A percentile compares a stretch with the other conserved stretches of the same genome.
Evolutionary conservation across 228 moss, liverwort and hornwort genomes (phyloP).

Genomic region (Sphagnum fallax): DNA sequence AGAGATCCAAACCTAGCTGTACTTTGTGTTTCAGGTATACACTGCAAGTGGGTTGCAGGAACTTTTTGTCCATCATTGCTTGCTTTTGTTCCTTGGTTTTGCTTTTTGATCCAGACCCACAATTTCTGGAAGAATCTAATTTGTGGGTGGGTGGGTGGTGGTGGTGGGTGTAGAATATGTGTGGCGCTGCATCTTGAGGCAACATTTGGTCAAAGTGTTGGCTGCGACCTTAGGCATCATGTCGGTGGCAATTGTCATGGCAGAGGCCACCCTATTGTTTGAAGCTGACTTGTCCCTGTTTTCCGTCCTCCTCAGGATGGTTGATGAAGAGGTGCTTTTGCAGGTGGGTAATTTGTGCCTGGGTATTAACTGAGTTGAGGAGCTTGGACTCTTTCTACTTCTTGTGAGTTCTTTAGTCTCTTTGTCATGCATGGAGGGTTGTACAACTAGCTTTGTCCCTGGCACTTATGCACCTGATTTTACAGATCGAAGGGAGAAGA

Average conservation of each 20-base stretch:
- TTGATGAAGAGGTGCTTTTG: slow-evolving; percentile 73
- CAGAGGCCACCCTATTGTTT: slow-evolving; percentile 79
- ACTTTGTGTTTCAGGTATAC: too few species aligned
- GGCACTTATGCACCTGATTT: too few species aligned
- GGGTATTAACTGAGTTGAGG: background rate
- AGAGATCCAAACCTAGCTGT: too few species aligned
- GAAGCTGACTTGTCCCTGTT: slow-evolving; percentile 85
- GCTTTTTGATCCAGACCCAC: too few species aligned
- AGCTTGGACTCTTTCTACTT: background rate
- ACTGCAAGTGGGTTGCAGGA: too few species aligned
- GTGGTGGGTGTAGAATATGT: slow-evolving; percentile 65
- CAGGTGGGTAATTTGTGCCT: slow-evolving; percentile 38
- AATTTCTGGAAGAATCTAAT: background rate
- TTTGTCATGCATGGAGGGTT: background rate
- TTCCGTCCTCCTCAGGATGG: slow-evolving; percentile 68
- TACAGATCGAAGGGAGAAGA: too few species aligned
- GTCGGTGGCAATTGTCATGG: slow-evolving; percentile 91
- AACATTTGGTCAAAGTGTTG: slow-evolving; percentile 55
- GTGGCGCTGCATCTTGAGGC: slow-evolving; percentile 92
- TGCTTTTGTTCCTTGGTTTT: too few species aligned
- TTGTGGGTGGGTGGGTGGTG: background rate
- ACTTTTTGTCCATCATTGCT: too few species aligned
- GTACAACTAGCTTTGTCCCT: background rate
- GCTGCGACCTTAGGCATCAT: slow-evolving; percentile 70
- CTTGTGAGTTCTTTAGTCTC: background rate